Conservation (phyloP, 106 monocot species). For the Apostasia ramifera region DNA sequence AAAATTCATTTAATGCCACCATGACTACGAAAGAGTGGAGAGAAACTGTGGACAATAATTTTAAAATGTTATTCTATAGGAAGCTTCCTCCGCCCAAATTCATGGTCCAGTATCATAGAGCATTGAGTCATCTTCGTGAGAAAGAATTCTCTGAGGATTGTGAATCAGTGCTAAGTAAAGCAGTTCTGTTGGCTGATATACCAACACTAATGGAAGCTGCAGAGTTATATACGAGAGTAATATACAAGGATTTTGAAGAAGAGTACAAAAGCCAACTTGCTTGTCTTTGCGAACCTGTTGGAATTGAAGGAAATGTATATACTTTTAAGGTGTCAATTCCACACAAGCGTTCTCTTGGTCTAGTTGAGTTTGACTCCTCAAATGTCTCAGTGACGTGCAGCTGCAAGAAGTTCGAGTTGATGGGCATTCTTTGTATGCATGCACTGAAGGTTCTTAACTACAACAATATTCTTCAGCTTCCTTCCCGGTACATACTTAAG, state of each 20-base stretch:
- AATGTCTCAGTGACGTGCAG: conserved; percentile 30
- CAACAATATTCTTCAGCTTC: conserved; percentile 48
- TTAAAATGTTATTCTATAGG: conserved; percentile 34
- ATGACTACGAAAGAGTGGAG: conserved; percentile 41
- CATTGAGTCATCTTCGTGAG: conserved; percentile 33
- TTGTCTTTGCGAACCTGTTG: conserved; percentile 37
- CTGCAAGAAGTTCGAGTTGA: conserved; percentile 44
- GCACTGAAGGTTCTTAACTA: conserved; percentile 54
- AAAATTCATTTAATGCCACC: conserved; percentile 33
- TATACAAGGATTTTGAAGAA: conserved; percentile 45
- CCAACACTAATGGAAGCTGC: conserved; percentile 37
- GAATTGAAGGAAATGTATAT: conserved; percentile 20
- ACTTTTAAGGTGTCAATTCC: conserved; percentile 32
- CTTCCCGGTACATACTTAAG: conserved; percentile 34
- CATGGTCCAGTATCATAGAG: conserved; percentile 34
- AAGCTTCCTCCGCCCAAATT: conserved; percentile 43
- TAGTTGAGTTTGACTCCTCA: conserved; percentile 29
- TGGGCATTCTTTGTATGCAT: conserved; percentile 59
- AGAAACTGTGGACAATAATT: conserved; percentile 29
- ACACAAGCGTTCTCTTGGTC: conserved; percentile 18
- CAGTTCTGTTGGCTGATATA: conserved; percentile 27
- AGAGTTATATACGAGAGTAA: conserved; percentile 35
- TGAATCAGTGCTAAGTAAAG: conserved; percentile 19
- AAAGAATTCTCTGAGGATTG: conserved; percentile 38
- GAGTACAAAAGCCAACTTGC: conserved; percentile 50